Base-by-base conservation (phyloP, 2,329 filamentous ascomycete genomes). In the Monosporascus sp. region DNA sequence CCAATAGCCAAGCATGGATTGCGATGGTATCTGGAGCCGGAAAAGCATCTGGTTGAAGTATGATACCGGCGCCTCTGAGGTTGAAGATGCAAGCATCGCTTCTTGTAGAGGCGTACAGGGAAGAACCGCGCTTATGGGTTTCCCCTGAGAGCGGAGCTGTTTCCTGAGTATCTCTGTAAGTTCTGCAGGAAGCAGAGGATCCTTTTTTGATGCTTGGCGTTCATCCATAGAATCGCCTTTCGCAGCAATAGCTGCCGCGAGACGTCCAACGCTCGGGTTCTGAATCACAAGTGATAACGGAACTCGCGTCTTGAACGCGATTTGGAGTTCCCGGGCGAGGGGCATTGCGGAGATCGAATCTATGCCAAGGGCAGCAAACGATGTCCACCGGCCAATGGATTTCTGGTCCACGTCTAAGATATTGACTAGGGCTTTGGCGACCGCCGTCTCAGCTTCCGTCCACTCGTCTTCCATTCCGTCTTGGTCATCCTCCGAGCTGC, bases 91-190 rank as follows among this genome's bases (percentile, higher is more conserved):
- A 0, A 96, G 74, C 90, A 96, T 96, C 1, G 86, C 88, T 71
- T 95, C 88, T 67, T 97, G 92, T 0, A 97, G 72, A 1, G 91
- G 88, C 1, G 90, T 95, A 65, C 92, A 96, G 1, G 91, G 91
- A 5, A 92, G 71, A 8, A 96, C 75, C 1, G 72, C 74, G 31
- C 79, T 69, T 3, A 88, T 72, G 0, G 59, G 45, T 5, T 68
- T 65, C 0, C 67, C 66, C 2, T 67, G 55, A 5, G 54, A 17
- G 5, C 58, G 45, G 51, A 80, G 72, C 0, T 59, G 61, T 6
- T 65, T 51, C 25, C 57, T 62, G 6, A 78, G 57, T 34, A 59
- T 54, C 14, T 63, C 57, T 0, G 66, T 38, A 17, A 74, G 65
- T 5, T 54, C 53, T 18, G 61, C 45, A n/a, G 59, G 49, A 49